Base-by-base conservation (phyloP, 257 asterid species). In the Scutellaria galericulata region DNA sequence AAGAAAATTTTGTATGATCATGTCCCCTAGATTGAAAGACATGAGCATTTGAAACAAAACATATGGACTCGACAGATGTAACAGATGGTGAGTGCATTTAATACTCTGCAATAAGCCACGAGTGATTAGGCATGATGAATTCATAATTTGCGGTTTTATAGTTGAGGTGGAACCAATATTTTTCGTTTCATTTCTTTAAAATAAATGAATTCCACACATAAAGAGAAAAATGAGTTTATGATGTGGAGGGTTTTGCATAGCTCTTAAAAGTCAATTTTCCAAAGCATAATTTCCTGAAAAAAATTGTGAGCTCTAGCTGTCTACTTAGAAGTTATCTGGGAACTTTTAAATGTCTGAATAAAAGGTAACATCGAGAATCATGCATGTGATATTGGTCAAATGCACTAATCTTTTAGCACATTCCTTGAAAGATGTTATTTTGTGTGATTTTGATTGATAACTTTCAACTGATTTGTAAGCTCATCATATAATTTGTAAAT, bases 311-410 rank as follows among this genome's bases (percentile, higher is more conserved):
- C 51, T 71, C 14, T 50, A 39, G 39, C 27, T 37, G 61, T 57
- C 37, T 12, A 20, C 55, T 1, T 31, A 47, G 39, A 13, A 14
- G 27, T 14, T 9, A 13, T 54, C 3, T 12, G 15, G 42, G 48
- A 37, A 14, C 14, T 31, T 22, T n/a, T 48, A 22, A 41, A 62
- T 41, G 41, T 18, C 7, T 14, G 35, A 15, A 7, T 42, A 9
- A 11, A 31, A 41, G 44, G 45, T 12, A 27, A 44, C 24, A 64
- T 31, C 46, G 70, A 46, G 70, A 24, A 64, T 47, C 67, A 40
- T 20, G 18, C n/a, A 45, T 6, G 42, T n/a, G 24, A 44, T 20
- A 20, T 44, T 2, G 4, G 37, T 31, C 37, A 4, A 31, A 27
- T 64, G 13, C 5, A 44, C n/a, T 46, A n/a, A 42, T 66, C 60